Percentiles rank a stretch among this genome's conserved stretches.
Evolutionary conservation across 2,329 filamentous ascomycete species (phyloP).

Genomic region (Pseudocercospora fijiensis): DNA sequence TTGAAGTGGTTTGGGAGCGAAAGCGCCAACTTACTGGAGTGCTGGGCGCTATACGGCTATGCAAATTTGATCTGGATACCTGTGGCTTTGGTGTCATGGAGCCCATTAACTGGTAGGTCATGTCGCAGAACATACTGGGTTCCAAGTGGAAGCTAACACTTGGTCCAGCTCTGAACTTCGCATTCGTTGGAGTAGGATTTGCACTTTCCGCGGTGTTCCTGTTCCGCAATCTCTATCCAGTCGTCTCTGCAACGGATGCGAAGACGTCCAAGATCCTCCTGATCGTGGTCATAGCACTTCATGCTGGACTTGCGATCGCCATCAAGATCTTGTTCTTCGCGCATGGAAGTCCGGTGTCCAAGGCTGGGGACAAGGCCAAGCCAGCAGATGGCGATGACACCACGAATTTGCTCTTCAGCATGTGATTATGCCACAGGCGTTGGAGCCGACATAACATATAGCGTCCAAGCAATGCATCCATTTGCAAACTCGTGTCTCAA

Average conservation of each 20-base stretch:
- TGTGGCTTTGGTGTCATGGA: conserved; percentile 89
- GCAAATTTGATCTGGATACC: conserved; percentile 96
- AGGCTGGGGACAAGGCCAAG: conserved; percentile 19
- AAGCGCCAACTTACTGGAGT: conserved; percentile 88
- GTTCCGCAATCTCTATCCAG: conserved; percentile 76
- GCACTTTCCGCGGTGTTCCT: conserved; percentile 79
- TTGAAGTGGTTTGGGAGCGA: conserved; percentile 95
- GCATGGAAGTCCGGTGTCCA: conserved; percentile 43
- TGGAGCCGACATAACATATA: neutral
- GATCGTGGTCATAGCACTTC: conserved; percentile 77
- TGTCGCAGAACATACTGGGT: neutral
- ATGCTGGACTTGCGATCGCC: conserved; percentile 84
- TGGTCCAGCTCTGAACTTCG: conserved; percentile 72
- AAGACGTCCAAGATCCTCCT: conserved; percentile 88
- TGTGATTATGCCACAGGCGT: neutral
- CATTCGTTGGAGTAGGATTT: conserved; percentile 86
- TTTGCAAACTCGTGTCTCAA: neutral
- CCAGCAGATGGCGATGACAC: conserved; percentile 19
- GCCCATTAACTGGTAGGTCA: conserved; percentile 64
- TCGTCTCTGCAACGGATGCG: conserved; percentile 86
- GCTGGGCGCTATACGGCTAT: conserved; percentile 94
- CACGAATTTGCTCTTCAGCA: conserved; percentile 14
- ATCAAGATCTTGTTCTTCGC: conserved; percentile 98
- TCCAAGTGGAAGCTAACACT: conserved; percentile 17
- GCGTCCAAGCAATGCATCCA: neutral